These are phyloP conservation scores for Trichoderma asperelloides DNA, from an alignment of 495 filamentous ascomycete species.

Conservation along the genomic window DNA sequence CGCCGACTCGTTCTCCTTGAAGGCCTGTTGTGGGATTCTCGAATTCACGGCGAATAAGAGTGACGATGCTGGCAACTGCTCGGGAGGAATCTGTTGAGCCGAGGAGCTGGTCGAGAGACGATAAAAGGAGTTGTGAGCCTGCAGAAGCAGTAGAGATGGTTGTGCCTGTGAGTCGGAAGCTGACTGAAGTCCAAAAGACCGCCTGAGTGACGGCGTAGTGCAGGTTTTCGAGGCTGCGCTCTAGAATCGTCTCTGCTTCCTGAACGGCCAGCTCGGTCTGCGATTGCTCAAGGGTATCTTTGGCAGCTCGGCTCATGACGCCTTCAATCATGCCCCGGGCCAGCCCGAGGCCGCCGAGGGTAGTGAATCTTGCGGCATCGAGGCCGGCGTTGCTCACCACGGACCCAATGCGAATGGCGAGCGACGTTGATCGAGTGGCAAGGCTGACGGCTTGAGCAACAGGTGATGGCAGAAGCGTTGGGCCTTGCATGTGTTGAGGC, in stretches of 20 bases:
- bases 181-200: slow-evolving; percentile 57
- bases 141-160: slow-evolving; percentile 52
- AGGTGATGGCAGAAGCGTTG: slow-evolving; percentile 56
- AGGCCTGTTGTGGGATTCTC: slow-evolving; percentile 49
- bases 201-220: slow-evolving; percentile 56
- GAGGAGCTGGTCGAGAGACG: slow-evolving; percentile 63
- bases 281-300: slow-evolving; percentile 50
- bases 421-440: slow-evolving; percentile 57
- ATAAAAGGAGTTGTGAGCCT: slow-evolving; percentile 55
- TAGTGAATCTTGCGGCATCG: slow-evolving; percentile 57
- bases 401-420: slow-evolving; percentile 62
- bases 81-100: slow-evolving; percentile 71
- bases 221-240: slow-evolving; percentile 52
- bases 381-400: slow-evolving; percentile 56
- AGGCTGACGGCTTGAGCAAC: slow-evolving; percentile 63
- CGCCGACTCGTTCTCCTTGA: slow-evolving; percentile 53
- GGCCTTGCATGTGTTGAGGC: slow-evolving; percentile 25
- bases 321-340: slow-evolving; percentile 58
- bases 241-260: slow-evolving; percentile 56
- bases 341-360: slow-evolving; percentile 60
- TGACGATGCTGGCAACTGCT: slow-evolving; percentile 72
- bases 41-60: slow-evolving; percentile 64
- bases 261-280: slow-evolving; percentile 44
- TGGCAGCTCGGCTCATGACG: slow-evolving; percentile 58
- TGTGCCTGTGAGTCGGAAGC: slow-evolving; percentile 62